Percentiles rank a stretch among this genome's conserved stretches.
Evolutionary conservation across 108 stramenopile species (phyloP).

Genomic region (Cylindrotheca fusiformis): DNA sequence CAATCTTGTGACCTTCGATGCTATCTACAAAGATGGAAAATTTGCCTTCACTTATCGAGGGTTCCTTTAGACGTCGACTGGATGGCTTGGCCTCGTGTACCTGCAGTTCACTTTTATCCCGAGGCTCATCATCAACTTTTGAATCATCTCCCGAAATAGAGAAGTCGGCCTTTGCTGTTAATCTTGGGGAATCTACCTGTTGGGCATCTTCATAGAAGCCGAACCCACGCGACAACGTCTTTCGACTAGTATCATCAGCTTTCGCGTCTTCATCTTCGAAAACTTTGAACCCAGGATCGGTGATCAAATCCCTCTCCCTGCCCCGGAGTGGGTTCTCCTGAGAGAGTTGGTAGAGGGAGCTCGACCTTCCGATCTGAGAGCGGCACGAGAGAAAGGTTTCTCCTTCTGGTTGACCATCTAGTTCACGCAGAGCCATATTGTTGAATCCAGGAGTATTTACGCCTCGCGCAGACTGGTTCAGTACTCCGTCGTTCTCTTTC

Average conservation of each 20-base stretch:
- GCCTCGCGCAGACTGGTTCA: constrained; percentile 17
- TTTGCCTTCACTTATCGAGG: too few relatives aligned
- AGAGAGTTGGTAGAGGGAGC: not conserved
- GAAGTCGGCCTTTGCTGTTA: constrained; percentile 2
- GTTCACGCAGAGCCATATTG: constrained; percentile 8
- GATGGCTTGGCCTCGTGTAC: not conserved
- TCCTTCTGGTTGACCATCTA: not conserved
- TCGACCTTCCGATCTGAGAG: not conserved
- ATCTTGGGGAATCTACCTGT: not conserved
- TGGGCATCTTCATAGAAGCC: constrained; percentile 19
- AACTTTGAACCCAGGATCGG: constrained; percentile 8
- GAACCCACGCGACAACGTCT: too few relatives aligned
- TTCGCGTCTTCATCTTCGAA: constrained; percentile 10
- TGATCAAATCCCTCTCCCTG: not conserved
- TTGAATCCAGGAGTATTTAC: constrained; percentile 14
- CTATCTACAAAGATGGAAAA: not conserved
- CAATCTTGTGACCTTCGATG: not conserved
- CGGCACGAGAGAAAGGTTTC: not conserved
- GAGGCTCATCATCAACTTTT: constrained; percentile 2
- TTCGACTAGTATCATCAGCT: too few relatives aligned
- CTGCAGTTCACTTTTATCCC: too few relatives aligned
- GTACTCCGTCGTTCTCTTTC: constrained; percentile 19
- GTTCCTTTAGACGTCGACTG: not conserved
- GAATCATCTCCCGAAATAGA: constrained; percentile 13
- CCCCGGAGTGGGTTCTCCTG: constrained; percentile 3